phyloP scores from a whole-genome alignment of 768 basidiomycete species.

The Austroboletus eburneus region DNA sequence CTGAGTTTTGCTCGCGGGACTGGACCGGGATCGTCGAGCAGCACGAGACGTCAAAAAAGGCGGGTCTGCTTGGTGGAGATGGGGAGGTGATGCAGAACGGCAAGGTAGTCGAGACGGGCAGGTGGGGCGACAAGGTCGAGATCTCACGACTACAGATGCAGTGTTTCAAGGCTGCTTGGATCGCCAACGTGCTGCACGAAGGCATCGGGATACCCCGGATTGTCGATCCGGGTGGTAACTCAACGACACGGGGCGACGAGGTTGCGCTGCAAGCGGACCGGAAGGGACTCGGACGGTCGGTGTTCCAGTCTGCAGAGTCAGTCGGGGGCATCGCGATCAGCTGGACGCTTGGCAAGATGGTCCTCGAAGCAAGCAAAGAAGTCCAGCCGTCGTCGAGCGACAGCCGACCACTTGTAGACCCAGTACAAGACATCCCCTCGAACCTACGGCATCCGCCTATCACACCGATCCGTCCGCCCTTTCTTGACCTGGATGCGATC shows the following conservation, averaged over 20 bases:
- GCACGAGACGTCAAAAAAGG: constrained; percentile 52
- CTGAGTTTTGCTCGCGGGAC: constrained; percentile 72
- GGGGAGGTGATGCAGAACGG: constrained; percentile 62
- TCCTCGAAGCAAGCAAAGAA: constrained; percentile 92
- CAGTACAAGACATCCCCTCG: constrained; percentile 61
- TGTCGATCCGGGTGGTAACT: constrained; percentile 79
- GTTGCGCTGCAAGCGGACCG: constrained; percentile 71
- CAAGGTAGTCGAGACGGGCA: constrained; percentile 55
- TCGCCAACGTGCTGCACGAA: constrained; percentile 92
- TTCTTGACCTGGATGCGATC: constrained; percentile 53
- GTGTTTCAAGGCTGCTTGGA: constrained; percentile 99
- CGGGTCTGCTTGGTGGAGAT: constrained; percentile 51
- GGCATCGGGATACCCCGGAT: constrained; percentile 94
- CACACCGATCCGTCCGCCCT: constrained; percentile 60
- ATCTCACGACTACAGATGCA: constrained; percentile 89
- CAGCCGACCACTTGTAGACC: constrained; percentile 63
- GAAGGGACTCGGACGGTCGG: constrained; percentile 78
- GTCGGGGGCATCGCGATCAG: constrained; percentile 91
- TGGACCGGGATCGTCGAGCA: constrained; percentile 75
- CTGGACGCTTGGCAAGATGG: constrained; percentile 99
- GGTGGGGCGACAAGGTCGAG: constrained; percentile 75
- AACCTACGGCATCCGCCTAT: constrained; percentile 46
- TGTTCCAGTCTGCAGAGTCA: constrained; percentile 93
- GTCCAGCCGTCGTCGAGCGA: constrained; percentile 48
- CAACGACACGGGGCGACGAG: constrained; percentile 61